Conservation (phyloP, 257 asterid species). For the Primulina huaijiensis region DNA sequence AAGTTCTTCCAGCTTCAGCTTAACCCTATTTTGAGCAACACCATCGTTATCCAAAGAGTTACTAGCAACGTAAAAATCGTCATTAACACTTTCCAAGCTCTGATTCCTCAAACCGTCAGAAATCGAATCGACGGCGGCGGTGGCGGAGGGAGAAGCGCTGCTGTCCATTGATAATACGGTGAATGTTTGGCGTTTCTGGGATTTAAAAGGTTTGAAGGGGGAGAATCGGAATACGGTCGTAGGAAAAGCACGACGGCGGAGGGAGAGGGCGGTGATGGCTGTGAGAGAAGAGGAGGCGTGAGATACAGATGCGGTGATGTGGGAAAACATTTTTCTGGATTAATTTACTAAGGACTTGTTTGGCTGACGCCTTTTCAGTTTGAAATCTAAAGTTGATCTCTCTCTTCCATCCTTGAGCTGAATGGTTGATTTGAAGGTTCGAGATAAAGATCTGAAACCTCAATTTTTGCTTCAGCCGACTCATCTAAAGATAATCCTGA, state of each 20-base stretch:
- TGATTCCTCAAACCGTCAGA: constrained; percentile 63
- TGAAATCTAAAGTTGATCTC: too few relatives aligned
- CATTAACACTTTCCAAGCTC: constrained; percentile 30
- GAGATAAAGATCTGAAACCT: too few relatives aligned
- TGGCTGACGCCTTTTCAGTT: neutral
- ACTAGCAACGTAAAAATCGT: neutral
- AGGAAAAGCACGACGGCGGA: constrained; percentile 28
- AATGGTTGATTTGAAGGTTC: too few relatives aligned
- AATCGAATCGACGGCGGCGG: constrained; percentile 57
- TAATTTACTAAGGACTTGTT: constrained; percentile 12
- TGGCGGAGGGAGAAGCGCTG: constrained; percentile 27
- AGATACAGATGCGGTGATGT: constrained; percentile 46
- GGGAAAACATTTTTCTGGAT: constrained; percentile 36
- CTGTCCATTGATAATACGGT: constrained; percentile 53
- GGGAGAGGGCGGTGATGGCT: constrained; percentile 44
- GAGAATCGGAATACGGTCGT: constrained; percentile 32
- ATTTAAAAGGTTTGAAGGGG: constrained; percentile 29
- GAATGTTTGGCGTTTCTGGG: constrained; percentile 36
- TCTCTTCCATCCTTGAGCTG: too few relatives aligned
- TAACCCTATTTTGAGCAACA: constrained; percentile 27
- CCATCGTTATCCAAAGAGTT: constrained; percentile 12
- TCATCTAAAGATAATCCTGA: too few relatives aligned
- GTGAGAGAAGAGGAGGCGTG: constrained; percentile 34
- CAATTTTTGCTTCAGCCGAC: too few relatives aligned
- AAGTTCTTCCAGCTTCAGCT: constrained; percentile 69